Conservation (phyloP, 2,329 filamentous ascomycete species). For the Penicillium occitanis region DNA sequence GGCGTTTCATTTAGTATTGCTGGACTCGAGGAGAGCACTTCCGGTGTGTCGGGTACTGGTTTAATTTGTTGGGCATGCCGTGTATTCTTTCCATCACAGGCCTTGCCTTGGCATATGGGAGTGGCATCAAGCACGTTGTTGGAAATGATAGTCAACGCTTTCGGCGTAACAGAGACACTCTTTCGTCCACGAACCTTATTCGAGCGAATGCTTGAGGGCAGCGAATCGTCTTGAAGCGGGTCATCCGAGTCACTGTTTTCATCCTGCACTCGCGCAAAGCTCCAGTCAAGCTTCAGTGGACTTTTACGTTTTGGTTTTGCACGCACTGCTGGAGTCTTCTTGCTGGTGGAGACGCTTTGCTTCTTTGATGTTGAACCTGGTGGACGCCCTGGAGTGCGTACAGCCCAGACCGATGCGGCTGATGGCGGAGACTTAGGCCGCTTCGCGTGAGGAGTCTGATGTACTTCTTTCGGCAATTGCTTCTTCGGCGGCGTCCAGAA, state of each 20-base stretch:
- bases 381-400: constrained; percentile 27
- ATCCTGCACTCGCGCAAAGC: constrained; percentile 33
- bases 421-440: constrained; percentile 37
- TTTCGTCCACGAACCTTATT: constrained; percentile 8
- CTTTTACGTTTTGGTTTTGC: constrained; percentile 30
- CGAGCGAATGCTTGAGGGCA: constrained; percentile 27
- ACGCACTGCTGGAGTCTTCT: constrained; percentile 24
- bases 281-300: constrained; percentile 38
- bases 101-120: neutral
- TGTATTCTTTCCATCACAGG: neutral
- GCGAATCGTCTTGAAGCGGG: constrained; percentile 39
- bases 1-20: constrained; percentile 4
- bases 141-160: neutral
- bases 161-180: constrained; percentile 11
- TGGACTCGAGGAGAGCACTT: constrained; percentile 17
- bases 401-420: constrained; percentile 41
- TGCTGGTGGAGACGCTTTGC: constrained; percentile 26
- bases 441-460: neutral
- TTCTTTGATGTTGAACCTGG: constrained; percentile 27
- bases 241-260: constrained; percentile 45
- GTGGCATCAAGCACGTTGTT: neutral
- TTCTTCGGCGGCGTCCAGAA: constrained; percentile 30
- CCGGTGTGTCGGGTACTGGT: constrained; percentile 8
- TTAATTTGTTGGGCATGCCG: neutral
- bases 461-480: neutral